Percentiles rank a stretch among this genome's conserved stretches.
Conservation (phyloP, 2,329 filamentous ascomycete genomes). For the Hypoxylon sp. region DNA sequence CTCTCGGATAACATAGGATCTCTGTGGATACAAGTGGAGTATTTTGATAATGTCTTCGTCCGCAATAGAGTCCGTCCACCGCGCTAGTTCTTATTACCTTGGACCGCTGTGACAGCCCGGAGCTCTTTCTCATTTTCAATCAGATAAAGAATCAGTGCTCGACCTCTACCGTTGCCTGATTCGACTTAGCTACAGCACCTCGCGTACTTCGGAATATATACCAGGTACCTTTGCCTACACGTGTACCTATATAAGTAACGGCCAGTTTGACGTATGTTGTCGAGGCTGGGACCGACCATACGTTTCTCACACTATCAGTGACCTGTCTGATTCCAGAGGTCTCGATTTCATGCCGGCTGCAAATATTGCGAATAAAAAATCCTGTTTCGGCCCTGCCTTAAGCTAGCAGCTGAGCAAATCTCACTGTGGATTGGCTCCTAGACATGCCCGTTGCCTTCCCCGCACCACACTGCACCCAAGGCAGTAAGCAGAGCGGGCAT, state of each 20-base stretch:
- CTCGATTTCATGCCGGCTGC: slow-evolving; percentile 20
- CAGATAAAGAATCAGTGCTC: slow-evolving; percentile 7
- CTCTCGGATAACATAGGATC: slow-evolving; percentile 5
- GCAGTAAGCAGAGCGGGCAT: slow-evolving; percentile 20
- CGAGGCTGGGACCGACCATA: slow-evolving; percentile 11
- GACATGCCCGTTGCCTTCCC: slow-evolving; percentile 31
- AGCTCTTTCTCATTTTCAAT: slow-evolving; percentile 10
- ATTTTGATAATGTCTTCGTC: background rate
- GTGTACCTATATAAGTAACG: slow-evolving; percentile 14
- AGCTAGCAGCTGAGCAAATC: slow-evolving; percentile 36
- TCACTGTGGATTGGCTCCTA: slow-evolving; percentile 23
- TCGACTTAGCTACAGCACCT: background rate
- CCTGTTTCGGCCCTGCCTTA: slow-evolving; percentile 30
- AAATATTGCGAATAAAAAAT: slow-evolving; percentile 26
- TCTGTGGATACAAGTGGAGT: slow-evolving; percentile 13
- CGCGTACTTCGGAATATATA: slow-evolving; percentile 2
- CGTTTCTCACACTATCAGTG: slow-evolving; percentile 21
- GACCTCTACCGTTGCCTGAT: slow-evolving; percentile 11
- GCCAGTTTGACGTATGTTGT: slow-evolving; percentile 18
- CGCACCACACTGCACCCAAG: slow-evolving; percentile 21
- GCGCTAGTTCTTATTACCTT: slow-evolving; percentile 17
- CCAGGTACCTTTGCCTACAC: background rate
- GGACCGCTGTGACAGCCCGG: background rate
- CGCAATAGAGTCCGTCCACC: slow-evolving; percentile 7
- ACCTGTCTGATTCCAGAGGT: slow-evolving; percentile 20